A percentile compares a stretch with the other conserved stretches of the same genome.
These are phyloP conservation scores for Coffea humblotiana DNA, from an alignment of 305 asterid genomes.

Conservation along the genomic window DNA sequence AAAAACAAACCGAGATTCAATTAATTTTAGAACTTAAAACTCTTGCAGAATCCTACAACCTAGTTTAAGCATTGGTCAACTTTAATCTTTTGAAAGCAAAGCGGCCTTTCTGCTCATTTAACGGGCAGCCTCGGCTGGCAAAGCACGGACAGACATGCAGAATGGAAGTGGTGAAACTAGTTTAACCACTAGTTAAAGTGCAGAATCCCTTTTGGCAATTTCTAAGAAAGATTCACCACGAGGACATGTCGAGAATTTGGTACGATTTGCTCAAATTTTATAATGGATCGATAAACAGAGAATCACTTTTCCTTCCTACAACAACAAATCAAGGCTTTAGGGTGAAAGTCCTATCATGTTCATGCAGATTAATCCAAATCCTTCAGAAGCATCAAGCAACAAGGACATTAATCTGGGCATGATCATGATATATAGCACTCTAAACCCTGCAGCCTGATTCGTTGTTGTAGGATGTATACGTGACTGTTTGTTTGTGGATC, in stretches of 20 bases:
- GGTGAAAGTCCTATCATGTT: too few species aligned
- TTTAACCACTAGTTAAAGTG: constrained; percentile 1
- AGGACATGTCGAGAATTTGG: constrained; percentile 9
- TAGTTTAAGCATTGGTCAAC: neutral
- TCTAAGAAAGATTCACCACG: constrained; percentile 14
- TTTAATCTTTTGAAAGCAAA: neutral
- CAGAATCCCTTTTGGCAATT: constrained; percentile 17
- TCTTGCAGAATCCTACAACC: neutral
- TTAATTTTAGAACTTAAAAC: too few species aligned
- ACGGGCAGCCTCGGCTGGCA: neutral
- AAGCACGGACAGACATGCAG: neutral
- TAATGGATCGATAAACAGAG: neutral
- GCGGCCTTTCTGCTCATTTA: neutral
- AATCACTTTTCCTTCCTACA: neutral
- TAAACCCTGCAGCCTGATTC: too few species aligned
- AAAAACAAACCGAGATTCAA: too few species aligned
- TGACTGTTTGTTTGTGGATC: too few species aligned
- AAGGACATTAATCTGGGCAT: too few species aligned
- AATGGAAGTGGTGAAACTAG: constrained; percentile 1
- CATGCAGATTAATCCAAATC: too few species aligned
- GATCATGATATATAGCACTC: too few species aligned
- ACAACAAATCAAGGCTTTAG: neutral
- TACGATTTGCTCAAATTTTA: constrained; percentile 1
- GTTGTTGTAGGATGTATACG: too few species aligned
- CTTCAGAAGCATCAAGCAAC: too few species aligned